phyloP scores from a whole-genome alignment of 352 stramenopile species.

The Phytophthora quininea region DNA sequence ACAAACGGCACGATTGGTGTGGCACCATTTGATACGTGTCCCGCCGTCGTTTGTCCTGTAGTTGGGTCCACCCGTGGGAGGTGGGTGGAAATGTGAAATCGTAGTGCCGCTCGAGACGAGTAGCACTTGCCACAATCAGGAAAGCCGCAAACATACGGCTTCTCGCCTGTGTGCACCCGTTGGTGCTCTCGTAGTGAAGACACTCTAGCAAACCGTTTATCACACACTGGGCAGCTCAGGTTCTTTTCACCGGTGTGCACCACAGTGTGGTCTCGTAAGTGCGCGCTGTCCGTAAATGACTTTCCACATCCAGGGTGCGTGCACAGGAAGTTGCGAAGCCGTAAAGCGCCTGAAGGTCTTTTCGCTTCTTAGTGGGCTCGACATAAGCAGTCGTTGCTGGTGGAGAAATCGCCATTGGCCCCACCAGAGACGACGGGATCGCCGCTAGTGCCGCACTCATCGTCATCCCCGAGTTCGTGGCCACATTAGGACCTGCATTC shows the following conservation, averaged over 20 bases:
- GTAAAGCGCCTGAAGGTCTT: constrained; percentile 40
- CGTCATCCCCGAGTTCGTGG: constrained; percentile 13
- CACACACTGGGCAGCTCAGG: constrained; percentile 49
- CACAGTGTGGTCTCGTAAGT: constrained; percentile 71
- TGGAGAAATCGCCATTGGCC: constrained; percentile 20
- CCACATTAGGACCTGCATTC: constrained; percentile 5
- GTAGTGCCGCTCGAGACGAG: constrained; percentile 64
- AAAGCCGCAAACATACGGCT: constrained; percentile 64
- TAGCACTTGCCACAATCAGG: constrained; percentile 67
- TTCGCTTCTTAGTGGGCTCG: constrained; percentile 45
- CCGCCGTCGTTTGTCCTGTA: constrained; percentile 4
- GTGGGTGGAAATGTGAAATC: constrained; percentile 59
- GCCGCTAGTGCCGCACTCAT: constrained; percentile 13
- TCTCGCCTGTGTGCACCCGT: constrained; percentile 77
- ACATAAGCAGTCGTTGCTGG: constrained; percentile 11
- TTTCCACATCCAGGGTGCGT: constrained; percentile 73
- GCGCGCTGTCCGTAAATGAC: constrained; percentile 72
- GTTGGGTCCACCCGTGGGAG: constrained; percentile 8
- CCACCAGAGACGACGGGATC: constrained; percentile 14
- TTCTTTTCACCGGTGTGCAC: constrained; percentile 80
- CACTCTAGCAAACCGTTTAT: constrained; percentile 56
- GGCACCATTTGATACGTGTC: background rate
- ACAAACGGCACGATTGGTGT: constrained; percentile 13
- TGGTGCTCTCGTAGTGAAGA: constrained; percentile 69
- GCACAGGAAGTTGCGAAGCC: constrained; percentile 74